phyloP scores from a whole-genome alignment of 192 early-diverging fungal genomes.

The Backusella tuberculispora region DNA sequence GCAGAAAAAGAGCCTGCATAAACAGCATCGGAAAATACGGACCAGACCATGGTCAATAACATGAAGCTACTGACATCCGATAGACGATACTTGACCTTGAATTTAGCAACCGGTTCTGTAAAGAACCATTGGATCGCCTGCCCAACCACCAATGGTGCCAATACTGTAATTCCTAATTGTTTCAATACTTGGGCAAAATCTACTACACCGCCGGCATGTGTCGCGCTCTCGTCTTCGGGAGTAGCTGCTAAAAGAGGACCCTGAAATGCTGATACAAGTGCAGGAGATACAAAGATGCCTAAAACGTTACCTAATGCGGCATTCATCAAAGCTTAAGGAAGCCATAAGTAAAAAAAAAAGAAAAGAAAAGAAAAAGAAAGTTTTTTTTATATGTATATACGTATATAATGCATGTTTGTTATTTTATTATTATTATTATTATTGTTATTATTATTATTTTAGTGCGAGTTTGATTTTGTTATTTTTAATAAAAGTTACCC shows the following conservation, averaged over 20 bases:
- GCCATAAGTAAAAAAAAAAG: not conserved
- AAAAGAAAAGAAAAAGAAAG: not conserved
- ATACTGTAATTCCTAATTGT: conserved; percentile 62
- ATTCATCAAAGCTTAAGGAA: conserved; percentile 58
- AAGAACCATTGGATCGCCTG: conserved; percentile 55
- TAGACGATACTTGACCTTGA: conserved; percentile 53
- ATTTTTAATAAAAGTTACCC: conserved; percentile 8
- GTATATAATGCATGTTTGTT: not conserved
- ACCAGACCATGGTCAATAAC: conserved; percentile 71
- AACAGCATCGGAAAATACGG: conserved; percentile 73
- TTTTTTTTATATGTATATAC: conserved; percentile 12
- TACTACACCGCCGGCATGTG: conserved; percentile 14
- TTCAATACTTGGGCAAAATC: conserved; percentile 56
- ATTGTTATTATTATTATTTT: not conserved
- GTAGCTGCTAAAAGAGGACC: conserved; percentile 35
- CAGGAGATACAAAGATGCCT: conserved; percentile 59
- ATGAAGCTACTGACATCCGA: conserved; percentile 56
- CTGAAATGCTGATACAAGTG: conserved; percentile 52
- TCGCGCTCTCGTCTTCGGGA: conserved; percentile 21
- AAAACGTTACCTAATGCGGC: conserved; percentile 67
- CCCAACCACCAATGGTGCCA: conserved; percentile 65
- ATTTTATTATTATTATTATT: not conserved
- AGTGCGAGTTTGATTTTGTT: not conserved
- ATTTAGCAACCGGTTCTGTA: conserved; percentile 46
- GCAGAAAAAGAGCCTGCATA: conserved; percentile 52